Percentiles rank a stretch among this genome's conserved stretches.
phyloP scores from a whole-genome alignment of 192 early-diverging fungal species.

The Glomus cerebriforme region DNA sequence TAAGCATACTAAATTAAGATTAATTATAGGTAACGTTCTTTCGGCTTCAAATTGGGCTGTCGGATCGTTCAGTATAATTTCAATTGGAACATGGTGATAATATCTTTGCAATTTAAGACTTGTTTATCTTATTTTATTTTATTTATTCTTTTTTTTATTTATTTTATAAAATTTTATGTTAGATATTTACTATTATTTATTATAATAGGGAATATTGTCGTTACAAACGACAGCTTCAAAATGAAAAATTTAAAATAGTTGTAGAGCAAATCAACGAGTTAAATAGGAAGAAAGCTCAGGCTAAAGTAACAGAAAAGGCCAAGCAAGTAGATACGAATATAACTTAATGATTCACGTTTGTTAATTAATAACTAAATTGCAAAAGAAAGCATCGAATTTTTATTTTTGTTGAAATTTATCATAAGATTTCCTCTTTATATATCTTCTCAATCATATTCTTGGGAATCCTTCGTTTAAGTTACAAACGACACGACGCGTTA shows the following conservation, averaged over 20 bases:
- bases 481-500: background rate
- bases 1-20: background rate
- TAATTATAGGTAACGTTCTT: conserved; percentile 34
- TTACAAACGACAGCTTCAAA: background rate
- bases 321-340: background rate
- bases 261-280: conserved; percentile 17
- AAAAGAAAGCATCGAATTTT: background rate
- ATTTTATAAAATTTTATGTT: background rate
- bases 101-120: background rate
- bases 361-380: background rate
- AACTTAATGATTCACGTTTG: background rate
- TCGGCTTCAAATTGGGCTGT: conserved; percentile 49
- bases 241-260: conserved; percentile 5
- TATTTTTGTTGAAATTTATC: background rate
- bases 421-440: background rate
- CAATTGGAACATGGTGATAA: conserved; percentile 34
- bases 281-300: conserved; percentile 10
- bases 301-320: conserved; percentile 5
- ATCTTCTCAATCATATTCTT: background rate
- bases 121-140: background rate
- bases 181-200: background rate
- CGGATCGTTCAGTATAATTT: conserved; percentile 40
- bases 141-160: background rate
- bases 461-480: too few species aligned
- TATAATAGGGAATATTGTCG: conserved; percentile 24